A percentile compares a stretch with the other conserved stretches of the same genome.
Conservation (phyloP, 208 protist species). For the Crithidia brevicula region DNA sequence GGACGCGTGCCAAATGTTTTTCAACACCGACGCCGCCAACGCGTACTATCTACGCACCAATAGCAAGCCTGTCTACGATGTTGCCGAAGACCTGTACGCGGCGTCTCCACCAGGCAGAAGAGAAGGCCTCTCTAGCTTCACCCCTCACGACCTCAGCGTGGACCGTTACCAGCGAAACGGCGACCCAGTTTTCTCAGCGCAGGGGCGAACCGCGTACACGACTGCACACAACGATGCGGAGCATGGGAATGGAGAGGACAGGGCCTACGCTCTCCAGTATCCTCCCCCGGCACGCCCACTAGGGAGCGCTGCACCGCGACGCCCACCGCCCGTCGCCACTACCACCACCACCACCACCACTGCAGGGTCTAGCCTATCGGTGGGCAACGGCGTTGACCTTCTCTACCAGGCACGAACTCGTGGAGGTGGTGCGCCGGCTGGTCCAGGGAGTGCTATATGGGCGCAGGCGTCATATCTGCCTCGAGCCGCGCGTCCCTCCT, state of each 20-base stretch:
- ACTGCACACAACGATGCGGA: not conserved
- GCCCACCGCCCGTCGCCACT: not conserved
- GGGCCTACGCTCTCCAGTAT: too few species aligned
- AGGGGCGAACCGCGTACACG: not conserved
- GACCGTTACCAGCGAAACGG: not conserved
- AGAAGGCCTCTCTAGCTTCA: not conserved
- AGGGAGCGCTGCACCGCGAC: too few species aligned
- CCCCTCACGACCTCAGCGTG: not conserved
- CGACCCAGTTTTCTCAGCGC: not conserved
- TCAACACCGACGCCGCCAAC: conserved; percentile 38
- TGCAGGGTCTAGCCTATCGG: too few species aligned
- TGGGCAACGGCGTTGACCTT: conserved; percentile 13
- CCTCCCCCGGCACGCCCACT: too few species aligned
- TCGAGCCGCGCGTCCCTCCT: conserved; percentile 2
- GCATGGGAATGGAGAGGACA: too few species aligned
- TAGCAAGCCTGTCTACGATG: conserved; percentile 12
- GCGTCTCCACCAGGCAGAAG: not conserved
- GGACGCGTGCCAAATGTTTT: conserved; percentile 25
- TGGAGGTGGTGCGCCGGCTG: not conserved
- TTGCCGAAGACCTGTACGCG: not conserved
- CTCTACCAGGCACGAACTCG: conserved; percentile 8
- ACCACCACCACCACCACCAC: not conserved
- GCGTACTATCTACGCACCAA: conserved; percentile 29
- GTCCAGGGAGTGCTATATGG: conserved; percentile 5
- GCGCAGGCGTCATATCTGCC: conserved; percentile 29